phyloP scores from a whole-genome alignment of 768 basidiomycete species.

The button mushroom (Agaricus bisporus) region DNA sequence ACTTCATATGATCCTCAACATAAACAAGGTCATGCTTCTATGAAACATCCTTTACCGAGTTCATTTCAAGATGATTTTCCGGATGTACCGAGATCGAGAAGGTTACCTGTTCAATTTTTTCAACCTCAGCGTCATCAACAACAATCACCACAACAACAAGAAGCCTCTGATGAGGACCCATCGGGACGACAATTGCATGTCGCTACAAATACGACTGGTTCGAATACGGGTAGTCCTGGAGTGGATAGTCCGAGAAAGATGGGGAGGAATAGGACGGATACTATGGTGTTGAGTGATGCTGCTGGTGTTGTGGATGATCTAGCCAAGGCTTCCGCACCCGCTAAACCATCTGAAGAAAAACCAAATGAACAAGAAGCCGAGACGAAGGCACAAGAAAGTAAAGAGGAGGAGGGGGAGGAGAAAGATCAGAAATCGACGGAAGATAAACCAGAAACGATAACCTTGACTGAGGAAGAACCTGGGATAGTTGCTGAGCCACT shows the following conservation, averaged over 20 bases:
- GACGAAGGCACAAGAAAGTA: not conserved
- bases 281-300: conserved; percentile 60
- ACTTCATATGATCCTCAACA: conserved; percentile 8
- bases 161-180: not conserved
- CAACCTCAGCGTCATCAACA: conserved; percentile 4
- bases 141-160: conserved; percentile 1
- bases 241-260: conserved; percentile 34
- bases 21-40: not conserved
- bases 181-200: conserved; percentile 10
- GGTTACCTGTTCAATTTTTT: not conserved
- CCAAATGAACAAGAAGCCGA: conserved; percentile 10
- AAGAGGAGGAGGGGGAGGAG: no score
- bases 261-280: conserved; percentile 61
- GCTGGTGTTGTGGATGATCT: conserved; percentile 30
- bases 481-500: no score
- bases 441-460: no score
- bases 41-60: conserved; percentile 3
- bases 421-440: no score
- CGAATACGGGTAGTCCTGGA: not conserved
- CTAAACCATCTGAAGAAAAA: conserved; percentile 1
- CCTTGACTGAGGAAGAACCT: no score
- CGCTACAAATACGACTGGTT: not conserved
- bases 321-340: conserved; percentile 8
- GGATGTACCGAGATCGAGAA: conserved; percentile 3
- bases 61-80: conserved; percentile 3